Conservation (phyloP, 805 yeast species). For the Danielia reshetovae region DNA sequence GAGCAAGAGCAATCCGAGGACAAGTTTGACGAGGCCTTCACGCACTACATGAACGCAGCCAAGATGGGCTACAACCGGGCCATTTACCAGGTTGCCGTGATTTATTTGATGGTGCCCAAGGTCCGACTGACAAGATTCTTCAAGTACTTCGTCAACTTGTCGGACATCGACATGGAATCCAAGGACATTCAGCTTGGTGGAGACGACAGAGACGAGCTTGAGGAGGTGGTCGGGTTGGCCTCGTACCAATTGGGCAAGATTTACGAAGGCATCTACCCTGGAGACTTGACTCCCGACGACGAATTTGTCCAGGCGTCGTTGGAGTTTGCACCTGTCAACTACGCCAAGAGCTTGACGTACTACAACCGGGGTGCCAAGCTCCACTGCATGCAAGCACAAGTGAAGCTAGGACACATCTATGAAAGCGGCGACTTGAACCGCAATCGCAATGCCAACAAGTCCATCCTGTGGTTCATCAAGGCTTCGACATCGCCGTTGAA, state of each 20-base stretch:
- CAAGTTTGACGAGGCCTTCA: constrained; percentile 30
- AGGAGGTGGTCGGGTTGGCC: constrained; percentile 39
- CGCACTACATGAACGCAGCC: constrained; percentile 34
- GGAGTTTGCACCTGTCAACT: constrained; percentile 39
- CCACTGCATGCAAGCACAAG: constrained; percentile 38
- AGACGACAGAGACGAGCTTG: constrained; percentile 38
- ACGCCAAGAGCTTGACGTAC: constrained; percentile 37
- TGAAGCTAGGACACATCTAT: constrained; percentile 38
- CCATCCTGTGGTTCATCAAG: constrained; percentile 43
- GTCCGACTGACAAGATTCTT: constrained; percentile 33
- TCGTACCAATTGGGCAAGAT: constrained; percentile 39
- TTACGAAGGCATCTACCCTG: constrained; percentile 44
- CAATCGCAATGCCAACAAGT: constrained; percentile 34
- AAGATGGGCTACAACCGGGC: constrained; percentile 42
- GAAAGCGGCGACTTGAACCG: constrained; percentile 42
- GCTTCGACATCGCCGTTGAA: constrained; percentile 38
- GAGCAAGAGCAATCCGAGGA: constrained; percentile 30
- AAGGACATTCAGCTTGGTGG: constrained; percentile 31
- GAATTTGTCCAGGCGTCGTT: constrained; percentile 32
- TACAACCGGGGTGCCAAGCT: constrained; percentile 41
- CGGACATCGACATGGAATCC: constrained; percentile 32
- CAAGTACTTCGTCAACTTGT: constrained; percentile 32
- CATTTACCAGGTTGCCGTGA: constrained; percentile 38
- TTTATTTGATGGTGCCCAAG: constrained; percentile 32
- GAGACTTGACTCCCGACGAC: constrained; percentile 34